Conservation (phyloP, 148 eudicot genomes). For the Camellia sinensis region DNA sequence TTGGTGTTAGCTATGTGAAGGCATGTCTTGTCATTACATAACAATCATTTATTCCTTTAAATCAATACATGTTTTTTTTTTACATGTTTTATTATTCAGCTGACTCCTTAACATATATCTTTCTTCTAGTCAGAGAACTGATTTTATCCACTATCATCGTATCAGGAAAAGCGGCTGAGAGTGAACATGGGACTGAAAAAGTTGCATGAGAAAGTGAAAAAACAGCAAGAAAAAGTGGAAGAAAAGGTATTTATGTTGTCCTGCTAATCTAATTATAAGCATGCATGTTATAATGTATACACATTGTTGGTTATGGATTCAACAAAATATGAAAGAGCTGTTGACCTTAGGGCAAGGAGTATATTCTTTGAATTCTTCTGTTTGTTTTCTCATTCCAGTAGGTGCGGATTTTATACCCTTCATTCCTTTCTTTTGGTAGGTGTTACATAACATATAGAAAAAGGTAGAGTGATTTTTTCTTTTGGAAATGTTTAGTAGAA, state of each 20-base stretch:
- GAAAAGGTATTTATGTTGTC: slow-evolving; percentile 48
- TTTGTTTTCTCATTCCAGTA: neutral
- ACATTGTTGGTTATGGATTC: neutral
- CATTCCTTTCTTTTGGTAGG: neutral
- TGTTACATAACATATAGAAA: neutral
- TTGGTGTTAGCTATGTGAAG: slow-evolving; percentile 76
- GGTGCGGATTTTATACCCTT: neutral
- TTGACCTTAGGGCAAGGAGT: neutral
- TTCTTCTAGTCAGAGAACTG: neutral
- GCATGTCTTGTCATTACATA: slow-evolving; percentile 25
- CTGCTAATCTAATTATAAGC: neutral
- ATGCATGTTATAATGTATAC: neutral
- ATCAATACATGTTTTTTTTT: neutral
- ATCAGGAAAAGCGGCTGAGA: slow-evolving; percentile 66
- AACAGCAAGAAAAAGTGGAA: slow-evolving; percentile 75
- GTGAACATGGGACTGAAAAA: slow-evolving; percentile 64
- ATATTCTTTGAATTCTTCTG: neutral
- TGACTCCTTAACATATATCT: neutral
- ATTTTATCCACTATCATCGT: slow-evolving; percentile 2
- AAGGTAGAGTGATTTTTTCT: neutral
- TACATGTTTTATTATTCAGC: neutral
- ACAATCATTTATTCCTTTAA: neutral
- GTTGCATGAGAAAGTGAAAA: slow-evolving; percentile 65
- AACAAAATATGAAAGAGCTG: neutral
- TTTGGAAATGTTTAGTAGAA: neutral